Evolutionary conservation across 176 grass and related monocot species (phyloP).

Genomic region (Oryza punctata): DNA sequence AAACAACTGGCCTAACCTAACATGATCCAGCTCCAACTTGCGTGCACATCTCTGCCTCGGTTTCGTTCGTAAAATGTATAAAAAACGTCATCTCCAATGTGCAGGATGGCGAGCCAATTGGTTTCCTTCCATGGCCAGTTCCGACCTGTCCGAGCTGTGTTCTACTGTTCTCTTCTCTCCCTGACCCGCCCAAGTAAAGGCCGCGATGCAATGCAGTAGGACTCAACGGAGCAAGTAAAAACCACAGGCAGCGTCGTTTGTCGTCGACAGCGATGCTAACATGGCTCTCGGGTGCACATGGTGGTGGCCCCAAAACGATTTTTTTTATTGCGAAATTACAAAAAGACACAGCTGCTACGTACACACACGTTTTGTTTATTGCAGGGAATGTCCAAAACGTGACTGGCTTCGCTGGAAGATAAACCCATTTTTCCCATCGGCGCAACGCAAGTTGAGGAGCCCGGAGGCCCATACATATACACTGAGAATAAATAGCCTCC

Average conservation of each 20-base stretch:
- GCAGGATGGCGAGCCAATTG: background rate
- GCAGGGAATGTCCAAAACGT: too few relatives aligned
- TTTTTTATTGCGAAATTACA: too few relatives aligned
- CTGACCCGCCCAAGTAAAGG: background rate
- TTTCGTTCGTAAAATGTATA: background rate
- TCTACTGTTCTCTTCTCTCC: background rate
- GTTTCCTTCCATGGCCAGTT: background rate
- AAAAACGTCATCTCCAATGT: background rate
- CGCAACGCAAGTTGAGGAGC: background rate
- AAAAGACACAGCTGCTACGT: too few relatives aligned
- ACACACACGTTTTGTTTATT: too few relatives aligned
- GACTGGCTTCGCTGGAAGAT: too few relatives aligned
- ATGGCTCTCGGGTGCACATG: background rate
- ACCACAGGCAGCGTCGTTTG: too few relatives aligned
- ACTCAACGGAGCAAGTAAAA: background rate
- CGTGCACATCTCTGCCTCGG: background rate
- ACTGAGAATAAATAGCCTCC: too few relatives aligned
- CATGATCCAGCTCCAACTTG: background rate
- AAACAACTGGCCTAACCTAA: background rate
- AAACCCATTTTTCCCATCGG: background rate
- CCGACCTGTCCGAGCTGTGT: conserved; percentile 28
- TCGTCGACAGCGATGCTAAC: background rate
- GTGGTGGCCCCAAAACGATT: background rate
- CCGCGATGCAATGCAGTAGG: background rate
- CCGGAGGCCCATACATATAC: background rate